Evolutionary conservation across 352 stramenopile species (phyloP).

Genomic region (Globisporangium carolinianum): DNA sequence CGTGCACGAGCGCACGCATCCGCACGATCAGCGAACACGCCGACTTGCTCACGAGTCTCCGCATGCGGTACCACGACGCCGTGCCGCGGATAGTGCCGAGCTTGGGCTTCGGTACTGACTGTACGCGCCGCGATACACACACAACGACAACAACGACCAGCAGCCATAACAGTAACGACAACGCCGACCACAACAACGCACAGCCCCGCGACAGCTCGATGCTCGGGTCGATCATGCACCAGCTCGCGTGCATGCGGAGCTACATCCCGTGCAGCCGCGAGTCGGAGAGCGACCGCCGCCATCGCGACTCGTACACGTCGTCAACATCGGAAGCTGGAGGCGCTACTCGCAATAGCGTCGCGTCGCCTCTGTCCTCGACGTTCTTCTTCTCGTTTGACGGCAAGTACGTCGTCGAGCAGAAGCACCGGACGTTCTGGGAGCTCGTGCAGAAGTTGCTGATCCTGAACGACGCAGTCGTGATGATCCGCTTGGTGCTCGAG

Average conservation of each 20-base stretch:
- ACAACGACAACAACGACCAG: background rate
- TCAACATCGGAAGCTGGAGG: background rate
- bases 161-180: too few species aligned
- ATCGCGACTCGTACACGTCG: background rate
- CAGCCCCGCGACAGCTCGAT: conserved; percentile 3
- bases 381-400: conserved; percentile 21
- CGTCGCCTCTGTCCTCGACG: conserved; percentile 6
- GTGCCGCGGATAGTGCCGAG: conserved; percentile 3
- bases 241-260: conserved; percentile 15
- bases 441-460: conserved; percentile 61
- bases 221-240: conserved; percentile 13
- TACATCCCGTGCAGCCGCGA: conserved; percentile 14
- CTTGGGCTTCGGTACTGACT: too few species aligned
- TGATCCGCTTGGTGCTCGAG: conserved; percentile 62
- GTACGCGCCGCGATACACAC: background rate
- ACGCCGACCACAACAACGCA: background rate
- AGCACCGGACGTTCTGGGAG: conserved; percentile 73
- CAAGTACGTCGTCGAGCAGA: conserved; percentile 42
- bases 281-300: background rate
- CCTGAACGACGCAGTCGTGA: conserved; percentile 69
- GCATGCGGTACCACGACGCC: conserved; percentile 12
- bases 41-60: conserved; percentile 9
- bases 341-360: background rate
- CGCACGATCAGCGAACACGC: conserved; percentile 19
- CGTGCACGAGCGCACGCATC: background rate